Base-by-base conservation (phyloP, 352 stramenopile species). In the Lagenidium sp. region DNA sequence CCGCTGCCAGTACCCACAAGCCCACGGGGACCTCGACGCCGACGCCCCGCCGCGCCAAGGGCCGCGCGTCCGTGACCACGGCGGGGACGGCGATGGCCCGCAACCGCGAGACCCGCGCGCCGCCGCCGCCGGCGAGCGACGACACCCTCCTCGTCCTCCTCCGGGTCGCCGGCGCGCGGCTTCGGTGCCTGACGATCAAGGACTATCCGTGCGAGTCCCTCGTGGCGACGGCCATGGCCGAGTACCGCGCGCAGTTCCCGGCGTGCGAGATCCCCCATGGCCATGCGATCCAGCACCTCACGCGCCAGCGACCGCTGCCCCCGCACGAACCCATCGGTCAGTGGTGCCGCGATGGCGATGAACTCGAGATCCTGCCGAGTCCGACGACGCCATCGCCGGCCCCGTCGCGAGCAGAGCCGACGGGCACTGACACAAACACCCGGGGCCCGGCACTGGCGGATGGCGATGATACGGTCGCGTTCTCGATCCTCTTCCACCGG, bases 401-500 rank as follows among this genome's bases (percentile, higher is more conserved):
- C n/a, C n/a, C n/a, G n/a, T n/a, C n/a, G n/a, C n/a, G n/a, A n/a
- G n/a, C n/a, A n/a, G n/a, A n/a, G n/a, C n/a, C n/a, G n/a, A n/a
- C n/a, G n/a, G n/a, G n/a, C n/a, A n/a, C n/a, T n/a, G n/a, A n/a
- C n/a, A n/a, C n/a, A n/a, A n/a, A n/a, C n/a, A n/a, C n/a, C n/a
- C n/a, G n/a, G n/a, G n/a, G n/a, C n/a, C 23, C 23, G 5, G 52
- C 51, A 4, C 37, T 50, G 39, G 37, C 36, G 4, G 43, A 25
- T 28, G 48, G 57, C 6, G 55, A 50, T 16, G 32, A 82, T 48
- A 57, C 44, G 37, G 63, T 69, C 42, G 76, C 85, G 44, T 92
- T 94, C 44, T 60, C 62, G 19, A 61, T 94, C 41, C 46, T 88
- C 28, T 94, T 94, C 49, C 79, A 94, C 57, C 81, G 76, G 24